phyloP scores from a whole-genome alignment of 179 eudicot genomes.

The Beta macrorhiza region DNA sequence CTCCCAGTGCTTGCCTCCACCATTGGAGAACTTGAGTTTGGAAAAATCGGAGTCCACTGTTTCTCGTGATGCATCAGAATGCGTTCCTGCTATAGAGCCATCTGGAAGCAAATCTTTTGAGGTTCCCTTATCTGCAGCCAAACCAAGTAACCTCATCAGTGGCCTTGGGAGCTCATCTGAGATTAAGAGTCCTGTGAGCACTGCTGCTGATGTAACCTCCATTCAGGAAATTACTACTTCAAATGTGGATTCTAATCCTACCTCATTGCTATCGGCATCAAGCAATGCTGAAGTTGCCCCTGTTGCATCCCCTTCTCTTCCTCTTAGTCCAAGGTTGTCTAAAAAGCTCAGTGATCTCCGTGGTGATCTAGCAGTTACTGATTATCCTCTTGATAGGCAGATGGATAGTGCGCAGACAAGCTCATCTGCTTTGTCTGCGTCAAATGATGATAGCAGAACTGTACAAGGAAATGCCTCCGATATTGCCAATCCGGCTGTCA shows the following conservation, averaged over 20 bases:
- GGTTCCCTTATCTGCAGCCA: constrained; percentile 45
- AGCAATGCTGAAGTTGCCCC: constrained; percentile 45
- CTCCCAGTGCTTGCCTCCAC: constrained; percentile 88
- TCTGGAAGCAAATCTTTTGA: constrained; percentile 60
- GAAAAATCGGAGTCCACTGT: constrained; percentile 66
- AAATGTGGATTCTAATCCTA: constrained; percentile 43
- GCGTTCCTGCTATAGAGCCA: constrained; percentile 41
- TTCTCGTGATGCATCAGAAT: constrained; percentile 58
- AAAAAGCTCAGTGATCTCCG: constrained; percentile 46
- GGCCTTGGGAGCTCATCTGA: constrained; percentile 44
- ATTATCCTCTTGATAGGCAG: constrained; percentile 70
- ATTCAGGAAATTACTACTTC: constrained; percentile 40
- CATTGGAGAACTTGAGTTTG: constrained; percentile 53
- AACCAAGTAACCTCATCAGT: constrained; percentile 31
- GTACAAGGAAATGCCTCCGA: constrained; percentile 51
- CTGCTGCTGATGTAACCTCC: constrained; percentile 43
- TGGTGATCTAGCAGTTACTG: constrained; percentile 56
- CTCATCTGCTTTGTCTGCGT: constrained; percentile 46
- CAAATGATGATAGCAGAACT: constrained; percentile 50
- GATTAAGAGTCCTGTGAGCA: constrained; percentile 42
- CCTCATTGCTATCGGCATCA: constrained; percentile 38
- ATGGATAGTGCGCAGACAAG: constrained; percentile 49
- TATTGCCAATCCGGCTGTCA: constrained; percentile 44
- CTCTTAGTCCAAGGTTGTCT: constrained; percentile 72
- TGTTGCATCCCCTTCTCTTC: constrained; percentile 59